Evolutionary conservation across 345 rosid species (phyloP).

Genomic region (Heritiera fomes): DNA sequence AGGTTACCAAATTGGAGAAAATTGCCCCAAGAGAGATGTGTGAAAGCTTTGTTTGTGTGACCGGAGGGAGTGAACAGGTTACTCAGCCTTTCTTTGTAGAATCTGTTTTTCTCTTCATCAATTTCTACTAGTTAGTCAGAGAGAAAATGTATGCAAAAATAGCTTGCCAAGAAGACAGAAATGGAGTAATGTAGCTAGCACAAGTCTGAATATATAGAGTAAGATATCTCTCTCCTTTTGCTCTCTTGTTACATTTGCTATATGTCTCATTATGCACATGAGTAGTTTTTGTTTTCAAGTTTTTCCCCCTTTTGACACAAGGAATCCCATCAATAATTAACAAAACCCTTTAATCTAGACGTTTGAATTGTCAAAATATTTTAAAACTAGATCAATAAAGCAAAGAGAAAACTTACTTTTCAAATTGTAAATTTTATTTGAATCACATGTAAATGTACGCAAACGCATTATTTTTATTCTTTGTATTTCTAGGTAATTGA

Average conservation of each 20-base stretch:
- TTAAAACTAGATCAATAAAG: neutral
- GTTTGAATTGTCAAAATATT: neutral
- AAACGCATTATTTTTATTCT: too few species aligned
- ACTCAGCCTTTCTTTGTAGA: neutral
- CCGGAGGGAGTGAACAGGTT: neutral
- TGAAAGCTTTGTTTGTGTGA: neutral
- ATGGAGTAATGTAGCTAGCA: neutral
- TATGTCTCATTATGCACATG: neutral
- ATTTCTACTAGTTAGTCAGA: neutral
- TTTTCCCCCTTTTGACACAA: neutral
- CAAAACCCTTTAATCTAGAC: neutral
- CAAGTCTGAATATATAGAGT: neutral
- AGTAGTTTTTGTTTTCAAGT: neutral
- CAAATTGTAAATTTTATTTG: too few species aligned
- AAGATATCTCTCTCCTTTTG: neutral
- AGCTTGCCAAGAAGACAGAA: neutral
- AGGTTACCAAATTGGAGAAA: neutral
- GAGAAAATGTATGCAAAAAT: neutral
- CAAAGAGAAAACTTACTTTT: neutral
- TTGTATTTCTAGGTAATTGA: too few species aligned
- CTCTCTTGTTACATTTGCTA: neutral
- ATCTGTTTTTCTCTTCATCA: neutral
- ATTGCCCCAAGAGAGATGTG: neutral
- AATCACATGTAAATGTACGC: too few species aligned
- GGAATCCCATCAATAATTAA: neutral